phyloP scores from a whole-genome alignment of 805 yeast genomes.

The Priceomyces melissophilus region DNA sequence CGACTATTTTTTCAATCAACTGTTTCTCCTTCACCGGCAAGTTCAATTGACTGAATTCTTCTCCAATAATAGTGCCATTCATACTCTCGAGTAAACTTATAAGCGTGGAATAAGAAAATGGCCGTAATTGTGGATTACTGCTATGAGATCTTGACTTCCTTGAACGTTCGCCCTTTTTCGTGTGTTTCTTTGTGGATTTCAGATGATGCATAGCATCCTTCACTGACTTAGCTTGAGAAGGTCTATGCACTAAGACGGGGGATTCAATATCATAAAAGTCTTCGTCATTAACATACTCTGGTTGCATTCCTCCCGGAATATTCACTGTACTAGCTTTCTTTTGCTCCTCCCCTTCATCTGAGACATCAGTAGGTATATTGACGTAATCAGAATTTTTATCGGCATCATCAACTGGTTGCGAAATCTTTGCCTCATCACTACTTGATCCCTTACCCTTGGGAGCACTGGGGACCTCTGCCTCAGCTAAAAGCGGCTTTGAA shows the following conservation, averaged over 20 bases:
- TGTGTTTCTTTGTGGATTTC: conserved; percentile 16
- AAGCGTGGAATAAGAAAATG: conserved; percentile 42
- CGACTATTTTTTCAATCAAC: conserved; percentile 80
- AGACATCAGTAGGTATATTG: too few relatives aligned
- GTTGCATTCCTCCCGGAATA: too few relatives aligned
- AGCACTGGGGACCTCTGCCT: background rate
- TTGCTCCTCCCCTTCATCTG: too few relatives aligned
- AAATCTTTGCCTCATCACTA: too few relatives aligned
- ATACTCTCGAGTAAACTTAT: conserved; percentile 53
- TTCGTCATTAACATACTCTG: conserved; percentile 12
- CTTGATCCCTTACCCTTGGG: too few relatives aligned
- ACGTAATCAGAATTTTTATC: too few relatives aligned
- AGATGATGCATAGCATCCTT: conserved; percentile 24
- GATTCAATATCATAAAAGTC: conserved; percentile 38
- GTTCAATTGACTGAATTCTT: conserved; percentile 70
- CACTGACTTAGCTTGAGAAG: conserved; percentile 33
- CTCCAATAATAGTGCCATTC: conserved; percentile 60
- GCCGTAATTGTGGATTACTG: conserved; percentile 20
- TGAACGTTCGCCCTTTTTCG: conserved; percentile 8
- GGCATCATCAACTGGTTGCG: too few relatives aligned
- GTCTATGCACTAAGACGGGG: conserved; percentile 29
- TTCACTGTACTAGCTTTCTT: too few relatives aligned
- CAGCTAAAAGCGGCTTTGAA: background rate
- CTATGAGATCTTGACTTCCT: conserved; percentile 4
- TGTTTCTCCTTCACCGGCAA: conserved; percentile 74